Base-by-base conservation (phyloP, 257 asterid species). In the Coffea canephora region DNA sequence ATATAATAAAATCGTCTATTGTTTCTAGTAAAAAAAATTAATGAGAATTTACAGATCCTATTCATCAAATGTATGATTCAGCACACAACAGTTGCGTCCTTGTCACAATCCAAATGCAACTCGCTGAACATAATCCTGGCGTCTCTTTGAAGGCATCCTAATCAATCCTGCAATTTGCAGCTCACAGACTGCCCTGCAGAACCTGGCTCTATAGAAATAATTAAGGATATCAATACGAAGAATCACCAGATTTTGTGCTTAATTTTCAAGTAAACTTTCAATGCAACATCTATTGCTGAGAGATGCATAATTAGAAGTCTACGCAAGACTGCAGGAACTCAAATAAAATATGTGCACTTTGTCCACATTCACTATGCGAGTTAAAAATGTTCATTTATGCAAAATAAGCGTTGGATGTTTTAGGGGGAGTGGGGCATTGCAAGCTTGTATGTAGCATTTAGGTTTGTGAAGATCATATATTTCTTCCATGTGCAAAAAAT, bases 61-160 rank as follows among this genome's bases (percentile, higher is more conserved):
- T 16, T 13, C n/a, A 6, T 19, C 64, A 18, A 57, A 57, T 57
- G 19, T 57, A 16, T 57, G 25, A 57, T n/a, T 57, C 64, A 18
- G 25, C 25, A 57, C n/a, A 57, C n/a, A 57, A 23, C n/a, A 57
- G 4, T 57, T 55, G 4, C 6, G 50, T 50, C 68, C 27, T 16
- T 31, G 9, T 91, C 81, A 95, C 77, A 92, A 86, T 77, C 98
- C 99, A 80, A 96, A 96, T 21, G 95, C 97, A 78, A 90, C 93
- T 80, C 97, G 91, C 87, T 94, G 99, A 81, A 96, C 95, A 74
- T 76, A 96, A 88, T 96, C 97, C 6, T 98, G 97, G 25, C 99
- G 96, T 75, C 97, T 87, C 89, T 91, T 96, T 89, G 93, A 91
- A 77, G 98, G 99, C 95, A 90, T 89, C 77, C 98, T 93, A 19